Conservation (phyloP, 495 filamentous ascomycete genomes). For the Aspergillus sclerotioniger region DNA sequence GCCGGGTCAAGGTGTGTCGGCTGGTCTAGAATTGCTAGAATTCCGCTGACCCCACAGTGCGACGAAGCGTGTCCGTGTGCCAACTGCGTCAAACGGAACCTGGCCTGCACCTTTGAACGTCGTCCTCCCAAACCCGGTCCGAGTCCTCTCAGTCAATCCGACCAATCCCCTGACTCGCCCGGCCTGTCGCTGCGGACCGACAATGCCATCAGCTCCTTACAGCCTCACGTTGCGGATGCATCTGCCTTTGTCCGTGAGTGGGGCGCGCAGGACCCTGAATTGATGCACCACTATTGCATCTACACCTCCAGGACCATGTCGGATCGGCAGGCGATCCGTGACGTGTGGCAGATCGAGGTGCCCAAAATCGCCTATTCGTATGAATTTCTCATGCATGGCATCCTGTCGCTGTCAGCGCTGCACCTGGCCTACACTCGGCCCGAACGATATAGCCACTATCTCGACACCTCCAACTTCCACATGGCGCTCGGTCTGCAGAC, state of each 20-base stretch:
- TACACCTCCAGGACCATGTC: conserved; percentile 5
- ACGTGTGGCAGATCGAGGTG: conserved; percentile 36
- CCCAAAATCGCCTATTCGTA: conserved; percentile 41
- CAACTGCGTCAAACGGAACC: conserved; percentile 3
- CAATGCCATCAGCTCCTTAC: neutral
- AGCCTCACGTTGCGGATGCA: neutral
- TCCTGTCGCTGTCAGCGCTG: conserved; percentile 42
- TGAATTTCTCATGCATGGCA: conserved; percentile 47
- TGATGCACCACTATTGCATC: conserved; percentile 11
- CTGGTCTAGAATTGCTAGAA: neutral
- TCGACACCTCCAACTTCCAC: conserved; percentile 4
- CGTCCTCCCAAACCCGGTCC: neutral
- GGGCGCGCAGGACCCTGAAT: conserved; percentile 7
- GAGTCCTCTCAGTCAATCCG: neutral
- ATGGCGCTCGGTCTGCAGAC: conserved; percentile 1
- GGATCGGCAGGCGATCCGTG: neutral
- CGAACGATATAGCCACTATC: conserved; percentile 3
- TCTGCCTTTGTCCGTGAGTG: conserved; percentile 2
- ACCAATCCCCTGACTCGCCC: neutral
- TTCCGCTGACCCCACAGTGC: conserved; percentile 2
- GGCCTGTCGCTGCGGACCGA: neutral
- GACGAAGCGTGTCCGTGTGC: conserved; percentile 7
- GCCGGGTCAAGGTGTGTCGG: conserved; percentile 10
- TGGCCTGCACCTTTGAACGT: conserved; percentile 5
- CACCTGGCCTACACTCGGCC: conserved; percentile 33